A percentile compares a stretch with the other conserved stretches of the same genome.
These are phyloP conservation scores for Pseudomassariella vexata DNA, from an alignment of 2,329 filamentous ascomycete genomes.

Conservation along the genomic window DNA sequence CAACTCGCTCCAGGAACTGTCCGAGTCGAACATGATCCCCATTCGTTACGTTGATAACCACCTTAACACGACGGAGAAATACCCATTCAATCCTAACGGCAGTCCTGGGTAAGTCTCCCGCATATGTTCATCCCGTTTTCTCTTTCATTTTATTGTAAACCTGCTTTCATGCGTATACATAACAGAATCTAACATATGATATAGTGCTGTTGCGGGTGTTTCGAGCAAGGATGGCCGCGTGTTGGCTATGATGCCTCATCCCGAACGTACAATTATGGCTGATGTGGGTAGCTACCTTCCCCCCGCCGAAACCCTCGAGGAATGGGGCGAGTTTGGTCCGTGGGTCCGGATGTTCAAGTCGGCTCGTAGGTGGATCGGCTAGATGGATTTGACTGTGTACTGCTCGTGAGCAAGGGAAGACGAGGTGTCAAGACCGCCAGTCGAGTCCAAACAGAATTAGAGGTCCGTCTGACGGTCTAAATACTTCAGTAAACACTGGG, in stretches of 20 bases:
- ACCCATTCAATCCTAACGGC: slow-evolving; percentile 87
- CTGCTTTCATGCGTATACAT: no score
- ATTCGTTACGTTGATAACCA: slow-evolving; percentile 84
- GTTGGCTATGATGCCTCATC: slow-evolving; percentile 88
- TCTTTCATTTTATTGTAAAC: no score
- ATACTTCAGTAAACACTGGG: neutral
- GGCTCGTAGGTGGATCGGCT: slow-evolving; percentile 81
- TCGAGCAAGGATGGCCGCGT: slow-evolving; percentile 73
- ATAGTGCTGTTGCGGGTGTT: slow-evolving; percentile 80
- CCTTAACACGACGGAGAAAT: slow-evolving; percentile 67
- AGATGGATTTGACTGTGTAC: no score
- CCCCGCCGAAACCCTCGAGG: slow-evolving; percentile 48
- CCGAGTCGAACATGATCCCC: slow-evolving; percentile 64
- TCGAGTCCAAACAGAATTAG: neutral
- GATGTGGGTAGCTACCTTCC: slow-evolving; percentile 74
- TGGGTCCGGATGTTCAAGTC: slow-evolving; percentile 86
- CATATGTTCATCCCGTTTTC: slow-evolving; percentile 68
- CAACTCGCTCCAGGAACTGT: slow-evolving; percentile 47
- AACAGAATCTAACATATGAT: no score
- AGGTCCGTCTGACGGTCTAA: neutral
- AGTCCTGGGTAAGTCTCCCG: no score
- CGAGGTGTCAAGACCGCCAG: no score
- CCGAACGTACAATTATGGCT: slow-evolving; percentile 79
- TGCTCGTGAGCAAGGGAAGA: no score
- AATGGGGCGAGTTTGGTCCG: slow-evolving; percentile 77